These are phyloP conservation scores for Glebionis coronaria DNA, from an alignment of 129 eudicot species.

Conservation along the genomic window DNA sequence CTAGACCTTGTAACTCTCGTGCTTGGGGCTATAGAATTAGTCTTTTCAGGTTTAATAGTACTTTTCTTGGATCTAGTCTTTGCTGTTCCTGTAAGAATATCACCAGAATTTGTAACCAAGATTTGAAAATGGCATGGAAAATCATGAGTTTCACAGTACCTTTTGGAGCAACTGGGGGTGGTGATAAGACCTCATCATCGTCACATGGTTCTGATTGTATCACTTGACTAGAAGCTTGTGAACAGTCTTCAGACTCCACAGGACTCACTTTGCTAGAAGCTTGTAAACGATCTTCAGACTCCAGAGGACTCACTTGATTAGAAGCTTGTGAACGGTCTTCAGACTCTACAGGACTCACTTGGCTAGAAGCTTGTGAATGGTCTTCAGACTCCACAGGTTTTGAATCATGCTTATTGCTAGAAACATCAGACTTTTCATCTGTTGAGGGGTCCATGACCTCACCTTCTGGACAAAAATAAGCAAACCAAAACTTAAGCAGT, in stretches of 20 bases:
- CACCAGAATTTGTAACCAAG: not conserved
- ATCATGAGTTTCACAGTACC: constrained; percentile 37
- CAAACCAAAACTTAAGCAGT: not conserved
- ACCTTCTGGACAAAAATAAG: constrained; percentile 37
- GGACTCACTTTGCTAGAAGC: constrained; percentile 6
- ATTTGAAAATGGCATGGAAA: not conserved
- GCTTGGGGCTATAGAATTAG: constrained; percentile 32
- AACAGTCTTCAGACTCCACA: constrained; percentile 34
- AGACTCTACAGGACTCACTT: no score
- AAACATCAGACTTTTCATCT: constrained; percentile 25
- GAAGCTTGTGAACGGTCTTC: constrained; percentile 24
- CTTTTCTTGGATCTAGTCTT: constrained; percentile 47
- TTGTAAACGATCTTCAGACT: constrained; percentile 26
- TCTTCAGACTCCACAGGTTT: constrained; percentile 3
- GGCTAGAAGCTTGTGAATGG: no score
- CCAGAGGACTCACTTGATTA: constrained; percentile 13
- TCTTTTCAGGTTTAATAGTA: constrained; percentile 34
- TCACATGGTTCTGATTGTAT: constrained; percentile 50
- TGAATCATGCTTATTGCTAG: not conserved
- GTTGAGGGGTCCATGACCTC: constrained; percentile 47
- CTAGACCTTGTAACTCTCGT: constrained; percentile 54
- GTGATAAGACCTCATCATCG: constrained; percentile 67
- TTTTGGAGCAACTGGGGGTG: constrained; percentile 40
- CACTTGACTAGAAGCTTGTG: constrained; percentile 55
- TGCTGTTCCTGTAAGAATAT: constrained; percentile 47